These are phyloP conservation scores for Saturnispora diversa DNA, from an alignment of 805 yeast genomes.

Conservation along the genomic window DNA sequence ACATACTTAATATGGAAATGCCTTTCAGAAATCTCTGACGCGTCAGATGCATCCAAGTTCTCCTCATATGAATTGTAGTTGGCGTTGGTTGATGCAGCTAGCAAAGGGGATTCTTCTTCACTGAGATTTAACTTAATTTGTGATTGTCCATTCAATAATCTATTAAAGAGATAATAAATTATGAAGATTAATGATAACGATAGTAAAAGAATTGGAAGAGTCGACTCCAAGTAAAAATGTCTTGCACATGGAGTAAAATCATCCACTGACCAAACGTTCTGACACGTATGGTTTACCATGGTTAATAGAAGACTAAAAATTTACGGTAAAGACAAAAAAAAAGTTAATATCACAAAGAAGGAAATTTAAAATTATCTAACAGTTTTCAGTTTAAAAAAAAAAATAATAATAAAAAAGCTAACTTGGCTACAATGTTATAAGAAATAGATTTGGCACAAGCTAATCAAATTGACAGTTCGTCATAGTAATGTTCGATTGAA, in stretches of 20 bases:
- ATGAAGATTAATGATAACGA: constrained; percentile 27
- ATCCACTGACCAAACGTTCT: constrained; percentile 28
- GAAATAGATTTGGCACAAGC: not conserved
- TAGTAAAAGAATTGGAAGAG: constrained; percentile 25
- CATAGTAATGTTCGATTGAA: too few relatives aligned
- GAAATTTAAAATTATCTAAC: not conserved
- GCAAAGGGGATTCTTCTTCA: constrained; percentile 1
- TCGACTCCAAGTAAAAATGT: constrained; percentile 29
- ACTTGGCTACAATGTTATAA: not conserved
- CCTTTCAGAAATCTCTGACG: constrained; percentile 31
- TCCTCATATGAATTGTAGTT: not conserved
- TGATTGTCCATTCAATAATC: not conserved
- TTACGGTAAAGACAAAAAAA: not conserved
- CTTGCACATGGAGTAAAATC: constrained; percentile 44
- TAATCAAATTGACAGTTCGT: not conserved
- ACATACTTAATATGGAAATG: constrained; percentile 61
- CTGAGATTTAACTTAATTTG: constrained; percentile 2
- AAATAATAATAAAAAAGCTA: too few relatives aligned
- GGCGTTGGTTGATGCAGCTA: constrained; percentile 1
- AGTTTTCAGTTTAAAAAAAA: not conserved
- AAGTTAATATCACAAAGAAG: not conserved
- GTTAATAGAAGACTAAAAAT: not conserved
- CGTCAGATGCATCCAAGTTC: not conserved
- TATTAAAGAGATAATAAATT: constrained; percentile 2
- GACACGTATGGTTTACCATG: constrained; percentile 14